phyloP scores from a whole-genome alignment of 495 filamentous ascomycete genomes.

The Neurospora sp. region DNA sequence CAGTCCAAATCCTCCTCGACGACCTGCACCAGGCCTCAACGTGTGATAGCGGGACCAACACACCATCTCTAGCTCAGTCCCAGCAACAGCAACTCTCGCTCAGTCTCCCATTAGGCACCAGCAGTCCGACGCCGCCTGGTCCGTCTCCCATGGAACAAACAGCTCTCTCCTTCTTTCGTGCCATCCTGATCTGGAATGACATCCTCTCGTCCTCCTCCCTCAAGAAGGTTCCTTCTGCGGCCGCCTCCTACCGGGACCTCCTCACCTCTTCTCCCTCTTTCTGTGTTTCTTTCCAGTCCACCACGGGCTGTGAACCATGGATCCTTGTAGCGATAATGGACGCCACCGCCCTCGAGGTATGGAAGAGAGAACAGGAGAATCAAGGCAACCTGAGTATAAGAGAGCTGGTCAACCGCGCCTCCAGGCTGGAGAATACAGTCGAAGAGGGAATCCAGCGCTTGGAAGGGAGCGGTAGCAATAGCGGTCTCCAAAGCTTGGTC shows the following conservation, averaged over 20 bases:
- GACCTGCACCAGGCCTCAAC: neutral
- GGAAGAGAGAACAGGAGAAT: neutral
- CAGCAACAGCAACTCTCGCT: neutral
- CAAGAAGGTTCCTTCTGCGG: neutral
- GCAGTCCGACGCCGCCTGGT: neutral
- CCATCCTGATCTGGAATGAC: conserved; percentile 3
- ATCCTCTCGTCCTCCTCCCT: neutral
- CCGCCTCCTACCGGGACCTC: neutral
- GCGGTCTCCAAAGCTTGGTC: neutral
- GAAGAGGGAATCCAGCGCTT: neutral
- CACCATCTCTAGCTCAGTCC: neutral
- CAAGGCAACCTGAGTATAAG: neutral
- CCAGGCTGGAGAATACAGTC: neutral
- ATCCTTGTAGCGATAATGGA: neutral
- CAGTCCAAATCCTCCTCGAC: neutral
- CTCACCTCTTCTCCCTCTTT: neutral
- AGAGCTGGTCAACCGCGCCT: neutral
- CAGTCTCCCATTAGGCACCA: neutral
- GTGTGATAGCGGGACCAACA: neutral
- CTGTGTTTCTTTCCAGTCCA: neutral
- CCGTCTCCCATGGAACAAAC: neutral
- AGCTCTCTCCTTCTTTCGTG: neutral
- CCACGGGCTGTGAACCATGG: neutral
- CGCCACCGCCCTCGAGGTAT: neutral
- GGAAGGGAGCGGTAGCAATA: neutral